phyloP scores from a whole-genome alignment of 2,329 filamentous ascomycete species.

The Fusarium sp. region DNA sequence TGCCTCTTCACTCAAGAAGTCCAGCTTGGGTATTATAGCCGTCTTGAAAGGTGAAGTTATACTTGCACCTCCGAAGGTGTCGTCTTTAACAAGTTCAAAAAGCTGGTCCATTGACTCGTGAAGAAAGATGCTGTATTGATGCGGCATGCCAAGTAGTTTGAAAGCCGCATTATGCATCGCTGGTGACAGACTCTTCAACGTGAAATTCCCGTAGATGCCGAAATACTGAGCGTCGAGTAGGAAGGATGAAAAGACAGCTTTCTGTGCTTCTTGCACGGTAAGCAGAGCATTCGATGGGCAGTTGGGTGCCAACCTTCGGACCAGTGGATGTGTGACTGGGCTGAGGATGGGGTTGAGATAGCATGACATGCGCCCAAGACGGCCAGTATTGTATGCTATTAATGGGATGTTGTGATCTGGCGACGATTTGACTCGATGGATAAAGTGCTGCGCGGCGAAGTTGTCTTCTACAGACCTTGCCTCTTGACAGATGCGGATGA shows the following conservation, averaged over 20 bases:
- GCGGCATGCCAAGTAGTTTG: not conserved
- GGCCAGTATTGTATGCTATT: not conserved
- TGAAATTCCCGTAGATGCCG: slow-evolving; percentile 3
- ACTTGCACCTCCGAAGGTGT: not conserved
- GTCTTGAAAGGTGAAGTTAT: slow-evolving; percentile 8
- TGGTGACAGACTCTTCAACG: not conserved
- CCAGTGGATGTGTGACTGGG: not conserved
- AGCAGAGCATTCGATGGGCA: not conserved
- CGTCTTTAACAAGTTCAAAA: not conserved
- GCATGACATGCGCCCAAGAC: not conserved
- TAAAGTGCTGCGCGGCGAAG: not conserved
- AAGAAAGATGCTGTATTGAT: not conserved
- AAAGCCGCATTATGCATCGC: slow-evolving; percentile 5
- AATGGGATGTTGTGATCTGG: not conserved
- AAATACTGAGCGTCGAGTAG: not conserved
- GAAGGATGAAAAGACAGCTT: not conserved
- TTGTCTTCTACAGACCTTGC: not conserved
- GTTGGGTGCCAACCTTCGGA: not conserved
- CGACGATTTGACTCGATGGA: not conserved
- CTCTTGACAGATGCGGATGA: not conserved
- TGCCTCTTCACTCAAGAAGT: slow-evolving; percentile 2
- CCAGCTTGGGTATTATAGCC: not conserved
- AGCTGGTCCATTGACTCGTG: not conserved
- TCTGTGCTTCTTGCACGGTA: not conserved
- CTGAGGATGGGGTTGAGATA: not conserved